Evolutionary conservation across 2,329 filamentous ascomycete genomes (phyloP).

Genomic region (Fusarium lateritium): DNA sequence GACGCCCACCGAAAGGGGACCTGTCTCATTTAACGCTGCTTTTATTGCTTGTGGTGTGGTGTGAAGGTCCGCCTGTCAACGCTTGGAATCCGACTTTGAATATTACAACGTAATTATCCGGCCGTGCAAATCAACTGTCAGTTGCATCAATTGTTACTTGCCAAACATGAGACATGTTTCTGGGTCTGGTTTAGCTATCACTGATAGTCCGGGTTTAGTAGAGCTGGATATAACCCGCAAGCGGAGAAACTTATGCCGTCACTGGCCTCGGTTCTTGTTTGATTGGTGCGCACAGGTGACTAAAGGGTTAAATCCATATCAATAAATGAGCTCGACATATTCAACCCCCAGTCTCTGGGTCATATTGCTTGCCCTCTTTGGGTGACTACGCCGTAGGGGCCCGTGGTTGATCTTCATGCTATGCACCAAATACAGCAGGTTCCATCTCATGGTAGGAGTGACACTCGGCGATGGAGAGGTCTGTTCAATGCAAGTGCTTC

Average conservation of each 20-base stretch:
- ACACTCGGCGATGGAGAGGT: conserved; percentile 12
- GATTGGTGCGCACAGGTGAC: conserved; percentile 27
- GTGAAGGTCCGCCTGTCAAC: conserved; percentile 42
- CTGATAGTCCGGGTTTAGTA: conserved; percentile 20
- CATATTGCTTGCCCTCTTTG: conserved; percentile 34
- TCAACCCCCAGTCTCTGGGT: conserved; percentile 22
- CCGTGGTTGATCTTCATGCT: conserved; percentile 46
- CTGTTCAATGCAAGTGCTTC: conserved; percentile 19
- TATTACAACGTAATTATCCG: conserved; percentile 29
- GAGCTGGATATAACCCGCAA: conserved; percentile 30
- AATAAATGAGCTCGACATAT: conserved; percentile 18
- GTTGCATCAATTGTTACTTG: conserved; percentile 2
- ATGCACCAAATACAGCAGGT: conserved; percentile 40
- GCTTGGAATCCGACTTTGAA: conserved; percentile 22
- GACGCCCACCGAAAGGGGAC: conserved; percentile 44
- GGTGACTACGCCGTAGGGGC: conserved; percentile 29
- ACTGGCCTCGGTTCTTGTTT: conserved; percentile 13
- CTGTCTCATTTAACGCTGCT: conserved; percentile 47
- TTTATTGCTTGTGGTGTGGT: conserved; percentile 37
- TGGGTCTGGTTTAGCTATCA: conserved; percentile 23
- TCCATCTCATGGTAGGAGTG: conserved; percentile 23
- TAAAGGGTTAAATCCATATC: conserved; percentile 14
- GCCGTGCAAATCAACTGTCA: conserved; percentile 32
- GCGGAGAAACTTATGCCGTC: conserved; percentile 17
- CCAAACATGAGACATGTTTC: conserved; percentile 9